Evolutionary conservation across 2,329 filamentous ascomycete species (phyloP), one percentile per base, ranked within the genome.

Genomic region (Hypocrella siamensis): DNA sequence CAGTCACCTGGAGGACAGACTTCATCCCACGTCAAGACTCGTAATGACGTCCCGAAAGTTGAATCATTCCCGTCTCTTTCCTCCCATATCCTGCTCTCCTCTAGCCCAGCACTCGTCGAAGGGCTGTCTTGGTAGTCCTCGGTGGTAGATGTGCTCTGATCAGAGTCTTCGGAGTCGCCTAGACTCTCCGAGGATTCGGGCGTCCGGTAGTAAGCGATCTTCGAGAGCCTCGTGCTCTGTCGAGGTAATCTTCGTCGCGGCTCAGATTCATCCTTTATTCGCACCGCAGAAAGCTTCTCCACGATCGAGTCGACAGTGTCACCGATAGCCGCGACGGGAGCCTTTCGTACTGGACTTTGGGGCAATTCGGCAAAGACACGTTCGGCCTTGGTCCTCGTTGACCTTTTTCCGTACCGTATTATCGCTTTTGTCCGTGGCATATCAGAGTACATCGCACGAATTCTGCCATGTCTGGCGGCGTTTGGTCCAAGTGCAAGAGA

Each of bases 11-110:
- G 51, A 0, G 65, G 63, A 30, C 70, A 70, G 19, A 77, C 57
- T 32, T 75, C 69, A 19, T 60, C 50, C 72, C 73, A 78, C 1
- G 58, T 57, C 26, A 74, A 49, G 5, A 61, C 43, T 4, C 61
- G 58, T 12, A 69, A 48, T 6, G 42, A 38, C 5, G 39, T 32
- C 26, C 49, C 46, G 3, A 36, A 29, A 15, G 28, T 10, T 11
- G 22, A 34, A 12, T n/a, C n/a, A n/a, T n/a, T n/a, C n/a, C n/a
- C n/a, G n/a, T n/a, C n/a, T n/a, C n/a, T n/a, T n/a, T 12, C 16
- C 16, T 25, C 29, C 5, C 31, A 26, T 11, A 14, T 12, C n/a
- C n/a, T n/a, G n/a, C n/a, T n/a, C n/a, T n/a, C n/a, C n/a, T 26
- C 18, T 4, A 30, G 27, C 15, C 17, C 25, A 4, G 19, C 4